These are phyloP conservation scores for Tetrahymena malaccensis DNA, from an alignment of 73 alveolate species.

Conservation along the genomic window DNA sequence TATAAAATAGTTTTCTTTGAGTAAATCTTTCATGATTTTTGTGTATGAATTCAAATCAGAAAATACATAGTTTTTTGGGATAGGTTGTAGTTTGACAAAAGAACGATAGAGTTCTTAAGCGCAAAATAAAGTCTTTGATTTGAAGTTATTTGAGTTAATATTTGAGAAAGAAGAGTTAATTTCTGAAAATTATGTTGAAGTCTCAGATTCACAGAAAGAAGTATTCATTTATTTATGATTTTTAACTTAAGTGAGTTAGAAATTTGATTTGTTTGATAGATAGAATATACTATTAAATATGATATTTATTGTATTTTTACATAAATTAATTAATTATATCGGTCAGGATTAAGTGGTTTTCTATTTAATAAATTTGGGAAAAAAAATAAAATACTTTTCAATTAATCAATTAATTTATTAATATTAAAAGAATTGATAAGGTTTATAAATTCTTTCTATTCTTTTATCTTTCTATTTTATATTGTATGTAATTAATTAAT, in stretches of 20 bases:
- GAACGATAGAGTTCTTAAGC: neutral
- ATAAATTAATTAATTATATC: too few relatives aligned
- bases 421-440: too few relatives aligned
- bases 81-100: neutral
- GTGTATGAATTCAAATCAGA: neutral
- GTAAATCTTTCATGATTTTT: neutral
- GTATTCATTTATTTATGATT: neutral
- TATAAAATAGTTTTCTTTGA: neutral
- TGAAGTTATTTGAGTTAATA: neutral
- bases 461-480: too few relatives aligned
- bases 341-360: too few relatives aligned
- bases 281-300: too few relatives aligned
- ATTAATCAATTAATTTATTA: too few relatives aligned
- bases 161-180: neutral
- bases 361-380: too few relatives aligned
- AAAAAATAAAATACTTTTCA: too few relatives aligned
- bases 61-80: neutral
- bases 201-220: neutral
- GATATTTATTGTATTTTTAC: too few relatives aligned
- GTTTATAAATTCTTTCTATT: too few relatives aligned
- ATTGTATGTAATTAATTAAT: too few relatives aligned
- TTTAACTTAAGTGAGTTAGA: neutral
- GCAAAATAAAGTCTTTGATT: too few relatives aligned
- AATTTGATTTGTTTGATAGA: neutral
- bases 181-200: neutral